Evolutionary conservation across 2,329 filamentous ascomycete species (phyloP).

Genomic region (Penicillium sp.): DNA sequence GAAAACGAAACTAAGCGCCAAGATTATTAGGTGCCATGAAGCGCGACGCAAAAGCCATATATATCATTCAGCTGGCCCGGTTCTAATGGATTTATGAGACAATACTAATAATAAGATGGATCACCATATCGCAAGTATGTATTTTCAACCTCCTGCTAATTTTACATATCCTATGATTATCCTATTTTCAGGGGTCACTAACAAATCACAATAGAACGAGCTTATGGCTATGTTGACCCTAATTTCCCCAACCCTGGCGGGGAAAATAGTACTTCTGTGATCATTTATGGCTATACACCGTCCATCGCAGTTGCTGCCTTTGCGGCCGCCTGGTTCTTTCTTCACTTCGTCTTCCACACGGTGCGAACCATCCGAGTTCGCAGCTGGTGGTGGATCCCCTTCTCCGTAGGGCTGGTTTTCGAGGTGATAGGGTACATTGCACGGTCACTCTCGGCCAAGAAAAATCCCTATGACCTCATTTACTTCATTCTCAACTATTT

Average conservation of each 20-base stretch:
- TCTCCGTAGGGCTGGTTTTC: constrained; percentile 13
- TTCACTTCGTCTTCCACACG: constrained; percentile 14
- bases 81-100: background rate
- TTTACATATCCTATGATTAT: background rate
- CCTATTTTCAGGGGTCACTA: background rate
- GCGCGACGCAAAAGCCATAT: background rate
- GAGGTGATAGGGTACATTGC: constrained; percentile 19
- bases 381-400: constrained; percentile 21
- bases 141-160: background rate
- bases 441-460: constrained; percentile 13
- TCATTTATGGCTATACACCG: constrained; percentile 17
- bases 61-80: background rate
- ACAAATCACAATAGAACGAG: background rate
- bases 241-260: background rate
- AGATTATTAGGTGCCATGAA: background rate
- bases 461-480: constrained; percentile 15
- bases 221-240: background rate
- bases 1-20: background rate
- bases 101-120: background rate
- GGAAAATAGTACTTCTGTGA: background rate
- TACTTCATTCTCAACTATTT: constrained; percentile 21
- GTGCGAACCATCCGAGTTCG: constrained; percentile 8
- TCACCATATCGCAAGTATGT: background rate
- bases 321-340: constrained; percentile 16
- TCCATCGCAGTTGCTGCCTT: constrained; percentile 16